Conservation (phyloP, 352 stramenopile species). For the Thalassiosira hispida region DNA sequence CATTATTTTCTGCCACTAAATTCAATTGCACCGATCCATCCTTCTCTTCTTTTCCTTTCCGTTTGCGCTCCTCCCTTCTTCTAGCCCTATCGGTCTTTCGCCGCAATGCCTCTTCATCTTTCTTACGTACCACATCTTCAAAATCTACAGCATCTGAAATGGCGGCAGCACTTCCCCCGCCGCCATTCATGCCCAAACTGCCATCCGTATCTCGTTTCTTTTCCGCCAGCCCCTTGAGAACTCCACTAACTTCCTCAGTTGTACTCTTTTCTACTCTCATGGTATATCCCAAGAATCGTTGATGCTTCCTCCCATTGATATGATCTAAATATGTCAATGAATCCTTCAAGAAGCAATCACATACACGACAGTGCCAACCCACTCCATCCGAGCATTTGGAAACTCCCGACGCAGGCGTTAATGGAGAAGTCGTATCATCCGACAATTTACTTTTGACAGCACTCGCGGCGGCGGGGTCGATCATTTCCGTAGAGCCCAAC, state of each 20-base stretch:
- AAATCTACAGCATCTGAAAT: conserved; percentile 46
- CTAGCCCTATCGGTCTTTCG: conserved; percentile 63
- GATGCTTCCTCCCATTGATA: conserved; percentile 85
- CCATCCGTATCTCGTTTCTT: conserved; percentile 42
- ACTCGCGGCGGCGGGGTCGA: conserved; percentile 65
- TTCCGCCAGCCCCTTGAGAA: conserved; percentile 55
- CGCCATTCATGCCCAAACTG: conserved; percentile 34
- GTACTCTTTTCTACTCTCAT: conserved; percentile 84
- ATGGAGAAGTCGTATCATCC: conserved; percentile 4
- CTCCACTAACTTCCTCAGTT: conserved; percentile 60
- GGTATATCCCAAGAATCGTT: conserved; percentile 82
- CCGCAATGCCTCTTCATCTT: conserved; percentile 66
- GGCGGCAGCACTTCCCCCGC: conserved; percentile 4
- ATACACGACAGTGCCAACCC: conserved; percentile 85
- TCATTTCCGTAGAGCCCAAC: conserved; percentile 76
- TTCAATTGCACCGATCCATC: neutral
- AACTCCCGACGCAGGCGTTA: conserved; percentile 44
- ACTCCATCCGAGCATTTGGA: conserved; percentile 73
- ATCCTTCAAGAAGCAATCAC: conserved; percentile 86
- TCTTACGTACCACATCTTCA: conserved; percentile 64
- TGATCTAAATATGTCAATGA: conserved; percentile 83
- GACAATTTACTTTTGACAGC: conserved; percentile 24
- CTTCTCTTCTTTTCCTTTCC: conserved; percentile 43
- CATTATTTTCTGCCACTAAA: conserved; percentile 16
- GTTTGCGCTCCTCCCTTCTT: conserved; percentile 63